Evolutionary conservation across 768 basidiomycete genomes (phyloP).

Genomic region (Naematelia encephala): DNA sequence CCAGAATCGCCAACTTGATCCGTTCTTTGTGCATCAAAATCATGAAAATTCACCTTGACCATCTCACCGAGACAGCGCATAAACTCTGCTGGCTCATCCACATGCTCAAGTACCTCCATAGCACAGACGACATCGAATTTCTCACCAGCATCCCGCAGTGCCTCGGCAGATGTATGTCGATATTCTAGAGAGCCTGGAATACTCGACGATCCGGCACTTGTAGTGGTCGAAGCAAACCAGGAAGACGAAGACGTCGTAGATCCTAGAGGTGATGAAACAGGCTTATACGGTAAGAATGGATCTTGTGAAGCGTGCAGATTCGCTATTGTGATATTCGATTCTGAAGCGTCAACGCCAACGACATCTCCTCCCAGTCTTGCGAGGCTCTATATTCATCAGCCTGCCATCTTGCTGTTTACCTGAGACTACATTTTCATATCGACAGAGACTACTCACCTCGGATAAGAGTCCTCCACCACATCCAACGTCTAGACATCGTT

Average conservation of each 20-base stretch:
- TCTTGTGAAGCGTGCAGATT: conserved; percentile 75
- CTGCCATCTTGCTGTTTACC: not conserved
- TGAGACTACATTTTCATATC: not conserved
- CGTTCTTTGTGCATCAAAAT: not conserved
- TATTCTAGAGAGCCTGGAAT: conserved; percentile 58
- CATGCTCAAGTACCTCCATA: conserved; percentile 98
- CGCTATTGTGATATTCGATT: conserved; percentile 81
- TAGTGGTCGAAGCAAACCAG: conserved; percentile 16
- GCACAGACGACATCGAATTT: conserved; percentile 91
- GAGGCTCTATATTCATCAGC: conserved; percentile 60
- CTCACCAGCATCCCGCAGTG: conserved; percentile 59
- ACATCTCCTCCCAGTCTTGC: conserved; percentile 84
- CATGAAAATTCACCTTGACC: conserved; percentile 65
- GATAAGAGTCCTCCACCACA: conserved; percentile 93
- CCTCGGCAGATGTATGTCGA: conserved; percentile 70
- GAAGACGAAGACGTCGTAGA: conserved; percentile 33
- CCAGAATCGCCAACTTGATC: not conserved
- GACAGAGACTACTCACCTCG: conserved; percentile 60
- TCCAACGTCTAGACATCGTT: conserved; percentile 81
- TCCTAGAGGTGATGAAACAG: not conserved
- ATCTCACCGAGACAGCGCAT: conserved; percentile 75
- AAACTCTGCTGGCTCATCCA: conserved; percentile 84
- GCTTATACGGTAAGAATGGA: conserved; percentile 56
- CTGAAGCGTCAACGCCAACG: conserved; percentile 86
- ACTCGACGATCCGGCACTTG: conserved; percentile 1